Conservation (phyloP, 768 basidiomycete genomes). For the Brasilioporus rufonigricans region DNA sequence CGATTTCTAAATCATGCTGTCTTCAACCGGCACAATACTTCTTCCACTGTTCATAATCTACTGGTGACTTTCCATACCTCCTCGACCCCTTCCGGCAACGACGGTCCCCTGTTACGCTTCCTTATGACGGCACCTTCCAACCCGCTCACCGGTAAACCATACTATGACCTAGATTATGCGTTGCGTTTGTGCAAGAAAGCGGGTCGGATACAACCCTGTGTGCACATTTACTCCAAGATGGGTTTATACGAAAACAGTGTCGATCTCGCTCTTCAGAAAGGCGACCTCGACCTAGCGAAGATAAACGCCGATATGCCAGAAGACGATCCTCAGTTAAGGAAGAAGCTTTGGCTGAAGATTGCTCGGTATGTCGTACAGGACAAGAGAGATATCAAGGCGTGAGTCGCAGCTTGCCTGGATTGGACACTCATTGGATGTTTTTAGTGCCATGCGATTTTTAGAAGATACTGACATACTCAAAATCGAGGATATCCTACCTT, state of each 20-base stretch:
- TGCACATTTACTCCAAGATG: slow-evolving; percentile 97
- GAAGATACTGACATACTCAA: slow-evolving; percentile 93
- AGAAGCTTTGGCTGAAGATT: slow-evolving; percentile 97
- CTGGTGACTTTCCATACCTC: slow-evolving; percentile 83
- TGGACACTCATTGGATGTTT: background rate
- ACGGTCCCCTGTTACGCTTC: slow-evolving; percentile 79
- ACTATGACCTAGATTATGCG: slow-evolving; percentile 97
- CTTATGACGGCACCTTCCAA: slow-evolving; percentile 79
- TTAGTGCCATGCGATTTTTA: slow-evolving; percentile 93
- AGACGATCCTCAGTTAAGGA: slow-evolving; percentile 81
- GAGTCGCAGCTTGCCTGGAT: slow-evolving; percentile 33
- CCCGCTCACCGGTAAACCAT: slow-evolving; percentile 80
- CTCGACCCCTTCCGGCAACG: slow-evolving; percentile 52
- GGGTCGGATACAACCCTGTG: slow-evolving; percentile 82
- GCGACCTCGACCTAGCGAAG: slow-evolving; percentile 93
- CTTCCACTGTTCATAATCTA: slow-evolving; percentile 90
- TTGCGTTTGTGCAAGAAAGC: slow-evolving; percentile 85
- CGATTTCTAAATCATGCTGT: slow-evolving; percentile 86
- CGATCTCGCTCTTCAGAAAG: slow-evolving; percentile 90
- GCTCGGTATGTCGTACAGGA: slow-evolving; percentile 98
- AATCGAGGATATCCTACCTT: slow-evolving; percentile 97
- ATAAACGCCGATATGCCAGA: slow-evolving; percentile 94
- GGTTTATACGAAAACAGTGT: slow-evolving; percentile 96
- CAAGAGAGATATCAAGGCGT: slow-evolving; percentile 98
- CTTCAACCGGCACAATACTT: slow-evolving; percentile 76